A percentile compares a stretch with the other conserved stretches of the same genome.
phyloP scores from a whole-genome alignment of 2,329 filamentous ascomycete genomes.

The Aureobasidium pullulans region DNA sequence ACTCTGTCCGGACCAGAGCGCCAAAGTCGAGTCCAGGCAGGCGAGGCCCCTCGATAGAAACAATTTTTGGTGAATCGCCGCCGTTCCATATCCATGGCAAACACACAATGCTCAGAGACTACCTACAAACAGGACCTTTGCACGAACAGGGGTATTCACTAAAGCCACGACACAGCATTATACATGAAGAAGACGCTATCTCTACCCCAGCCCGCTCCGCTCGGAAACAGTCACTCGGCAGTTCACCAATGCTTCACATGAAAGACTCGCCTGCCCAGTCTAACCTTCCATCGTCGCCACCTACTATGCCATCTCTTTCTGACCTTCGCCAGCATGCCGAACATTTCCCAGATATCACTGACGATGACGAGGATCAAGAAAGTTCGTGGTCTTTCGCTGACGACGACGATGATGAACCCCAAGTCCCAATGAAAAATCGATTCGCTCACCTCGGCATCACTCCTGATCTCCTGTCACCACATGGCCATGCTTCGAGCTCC shows the following conservation, averaged over 20 bases:
- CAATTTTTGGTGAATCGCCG: slow-evolving; percentile 69
- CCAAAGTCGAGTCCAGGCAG: slow-evolving; percentile 59
- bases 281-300: slow-evolving; percentile 38
- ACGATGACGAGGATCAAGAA: slow-evolving; percentile 24
- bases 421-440: not conserved
- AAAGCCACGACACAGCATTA: slow-evolving; percentile 37
- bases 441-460: slow-evolving; percentile 12
- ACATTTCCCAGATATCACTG: slow-evolving; percentile 26
- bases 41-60: slow-evolving; percentile 65
- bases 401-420: slow-evolving; percentile 16
- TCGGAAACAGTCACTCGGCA: slow-evolving; percentile 30
- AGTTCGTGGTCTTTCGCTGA: slow-evolving; percentile 33
- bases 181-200: slow-evolving; percentile 43
- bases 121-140: slow-evolving; percentile 41
- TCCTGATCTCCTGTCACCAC: slow-evolving; percentile 17
- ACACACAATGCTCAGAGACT: slow-evolving; percentile 36
- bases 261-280: slow-evolving; percentile 15
- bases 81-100: slow-evolving; percentile 19
- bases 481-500: slow-evolving; percentile 25
- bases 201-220: slow-evolving; percentile 40
- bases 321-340: slow-evolving; percentile 21
- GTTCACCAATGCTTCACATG: slow-evolving; percentile 24
- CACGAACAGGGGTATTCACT: slow-evolving; percentile 27
- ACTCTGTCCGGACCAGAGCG: slow-evolving; percentile 65
- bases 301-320: slow-evolving; percentile 35